Evolutionary conservation across 2,329 filamentous ascomycete genomes (phyloP).

Genomic region (Diaporthe vexans): DNA sequence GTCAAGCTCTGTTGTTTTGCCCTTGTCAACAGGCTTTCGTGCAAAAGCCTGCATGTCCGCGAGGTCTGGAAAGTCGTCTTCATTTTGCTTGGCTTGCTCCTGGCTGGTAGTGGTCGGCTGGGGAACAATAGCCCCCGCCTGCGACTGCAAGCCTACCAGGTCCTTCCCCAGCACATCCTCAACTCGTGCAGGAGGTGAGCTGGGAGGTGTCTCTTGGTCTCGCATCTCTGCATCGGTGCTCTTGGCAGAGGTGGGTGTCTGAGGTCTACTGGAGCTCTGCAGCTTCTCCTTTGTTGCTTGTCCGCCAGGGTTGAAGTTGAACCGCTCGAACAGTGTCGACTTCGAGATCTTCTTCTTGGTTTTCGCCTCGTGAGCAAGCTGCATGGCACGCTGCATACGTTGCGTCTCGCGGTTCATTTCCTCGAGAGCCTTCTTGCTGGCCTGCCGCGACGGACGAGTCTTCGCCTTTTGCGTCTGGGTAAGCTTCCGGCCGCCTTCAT

Average conservation of each 20-base stretch:
- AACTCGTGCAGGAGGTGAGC: constrained; percentile 69
- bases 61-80: constrained; percentile 53
- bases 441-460: constrained; percentile 81
- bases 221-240: constrained; percentile 67
- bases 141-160: constrained; percentile 15
- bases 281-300: constrained; percentile 45
- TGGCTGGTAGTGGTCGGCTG: constrained; percentile 41
- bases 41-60: constrained; percentile 42
- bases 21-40: constrained; percentile 61
- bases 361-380: constrained; percentile 89
- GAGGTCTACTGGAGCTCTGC: constrained; percentile 70
- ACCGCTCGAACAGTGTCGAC: constrained; percentile 83
- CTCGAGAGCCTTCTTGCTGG: constrained; percentile 93
- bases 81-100: constrained; percentile 44
- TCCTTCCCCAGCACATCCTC: constrained; percentile 46
- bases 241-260: constrained; percentile 59
- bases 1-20: constrained; percentile 59
- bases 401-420: constrained; percentile 97
- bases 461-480: constrained; percentile 76
- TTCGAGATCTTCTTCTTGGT: constrained; percentile 94
- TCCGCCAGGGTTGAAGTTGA: constrained; percentile 76
- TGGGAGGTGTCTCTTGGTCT: constrained; percentile 76
- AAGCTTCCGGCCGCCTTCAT: constrained; percentile 73
- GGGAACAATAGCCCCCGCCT: constrained; percentile 15
- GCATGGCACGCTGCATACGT: constrained; percentile 88